Conservation (phyloP, 176 grass and related monocot species). For the Saccharum officinarum region DNA sequence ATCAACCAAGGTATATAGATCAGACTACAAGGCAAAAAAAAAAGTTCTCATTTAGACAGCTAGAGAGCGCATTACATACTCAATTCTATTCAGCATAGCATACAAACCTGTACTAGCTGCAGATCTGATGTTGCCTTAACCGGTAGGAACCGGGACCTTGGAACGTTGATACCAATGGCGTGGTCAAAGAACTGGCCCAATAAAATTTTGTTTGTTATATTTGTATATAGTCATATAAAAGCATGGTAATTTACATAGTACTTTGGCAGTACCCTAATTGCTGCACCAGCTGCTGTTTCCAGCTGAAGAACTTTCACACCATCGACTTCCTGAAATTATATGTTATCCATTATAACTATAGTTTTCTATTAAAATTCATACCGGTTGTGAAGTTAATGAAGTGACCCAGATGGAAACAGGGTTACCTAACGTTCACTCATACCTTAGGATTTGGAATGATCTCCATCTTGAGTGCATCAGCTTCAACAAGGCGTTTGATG, state of each 20-base stretch:
- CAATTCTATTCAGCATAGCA: conserved; percentile 15
- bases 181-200: conserved; percentile 83
- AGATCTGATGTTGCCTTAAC: conserved; percentile 95
- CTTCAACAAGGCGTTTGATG: conserved; percentile 84
- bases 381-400: background rate
- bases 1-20: conserved; percentile 90
- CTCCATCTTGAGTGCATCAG: conserved; percentile 97
- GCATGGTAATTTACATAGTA: background rate
- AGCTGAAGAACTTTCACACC: conserved; percentile 88
- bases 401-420: background rate
- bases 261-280: conserved; percentile 68
- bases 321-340: conserved; percentile 77
- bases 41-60: background rate
- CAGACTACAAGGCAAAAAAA: conserved; percentile 57
- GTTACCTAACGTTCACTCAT: background rate
- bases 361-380: background rate
- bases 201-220: conserved; percentile 24
- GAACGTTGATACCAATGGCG: conserved; percentile 84
- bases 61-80: background rate
- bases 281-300: conserved; percentile 92
- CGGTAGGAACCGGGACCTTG: conserved; percentile 79
- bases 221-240: conserved; percentile 1
- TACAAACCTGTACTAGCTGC: conserved; percentile 80
- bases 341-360: background rate
- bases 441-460: conserved; percentile 99